These are phyloP conservation scores for Candida taoyuanica DNA, from an alignment of 805 yeast species.

Conservation along the genomic window DNA sequence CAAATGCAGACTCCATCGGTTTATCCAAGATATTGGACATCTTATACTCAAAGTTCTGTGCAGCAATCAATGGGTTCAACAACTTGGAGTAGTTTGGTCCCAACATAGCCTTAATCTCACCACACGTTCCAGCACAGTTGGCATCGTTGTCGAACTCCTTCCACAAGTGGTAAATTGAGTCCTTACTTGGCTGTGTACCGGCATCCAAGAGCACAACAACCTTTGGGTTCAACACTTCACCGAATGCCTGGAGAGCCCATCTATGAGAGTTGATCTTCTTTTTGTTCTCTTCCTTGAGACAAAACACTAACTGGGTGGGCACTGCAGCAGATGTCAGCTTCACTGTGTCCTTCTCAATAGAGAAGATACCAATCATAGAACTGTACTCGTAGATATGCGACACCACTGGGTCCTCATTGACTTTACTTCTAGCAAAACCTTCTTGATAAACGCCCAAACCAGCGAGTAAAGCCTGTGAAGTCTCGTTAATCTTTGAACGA, in stretches of 20 bases:
- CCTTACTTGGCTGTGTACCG: conserved; percentile 86
- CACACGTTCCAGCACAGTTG: conserved; percentile 95
- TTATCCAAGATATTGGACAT: conserved; percentile 93
- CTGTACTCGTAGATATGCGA: conserved; percentile 94
- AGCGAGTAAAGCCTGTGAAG: conserved; percentile 74
- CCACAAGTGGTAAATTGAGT: conserved; percentile 88
- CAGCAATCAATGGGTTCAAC: conserved; percentile 86
- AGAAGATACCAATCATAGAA: conserved; percentile 79
- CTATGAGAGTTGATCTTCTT: conserved; percentile 93
- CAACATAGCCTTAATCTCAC: conserved; percentile 85
- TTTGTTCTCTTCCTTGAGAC: conserved; percentile 84
- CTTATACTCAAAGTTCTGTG: conserved; percentile 95
- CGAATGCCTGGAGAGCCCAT: conserved; percentile 95
- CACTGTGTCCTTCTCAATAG: conserved; percentile 56
- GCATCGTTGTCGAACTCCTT: conserved; percentile 70
- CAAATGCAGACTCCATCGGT: conserved; percentile 93
- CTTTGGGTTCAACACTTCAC: conserved; percentile 74
- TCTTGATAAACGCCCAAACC: conserved; percentile 92
- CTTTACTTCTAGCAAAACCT: conserved; percentile 89
- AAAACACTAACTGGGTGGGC: conserved; percentile 86
- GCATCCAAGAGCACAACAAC: conserved; percentile 86
- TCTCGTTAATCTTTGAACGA: conserved; percentile 72
- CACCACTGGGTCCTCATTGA: conserved; percentile 74
- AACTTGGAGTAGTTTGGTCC: conserved; percentile 56
- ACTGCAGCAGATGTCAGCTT: conserved; percentile 63